Percentiles rank a stretch among this genome's conserved stretches.
Conservation (phyloP, 768 basidiomycete genomes). For the Polyporus arcularius region DNA sequence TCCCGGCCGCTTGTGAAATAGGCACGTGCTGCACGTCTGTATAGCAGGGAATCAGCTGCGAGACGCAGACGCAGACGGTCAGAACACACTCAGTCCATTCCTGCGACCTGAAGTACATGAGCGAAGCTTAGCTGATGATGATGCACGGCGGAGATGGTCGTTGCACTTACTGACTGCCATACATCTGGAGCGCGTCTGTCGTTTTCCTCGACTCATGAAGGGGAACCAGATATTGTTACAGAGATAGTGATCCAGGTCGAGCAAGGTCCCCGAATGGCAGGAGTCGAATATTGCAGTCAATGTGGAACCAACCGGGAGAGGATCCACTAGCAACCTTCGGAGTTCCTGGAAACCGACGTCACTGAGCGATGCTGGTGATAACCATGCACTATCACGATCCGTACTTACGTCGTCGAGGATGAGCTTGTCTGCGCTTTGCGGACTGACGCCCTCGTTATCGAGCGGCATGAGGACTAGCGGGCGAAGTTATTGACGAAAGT, state of each 20-base stretch:
- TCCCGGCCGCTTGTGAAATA: too few species aligned
- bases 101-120: neutral
- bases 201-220: conserved; percentile 20
- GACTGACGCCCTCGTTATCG: conserved; percentile 1
- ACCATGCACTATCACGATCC: too few species aligned
- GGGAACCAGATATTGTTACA: conserved; percentile 27
- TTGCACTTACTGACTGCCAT: conserved; percentile 11
- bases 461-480: conserved; percentile 16
- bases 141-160: too few species aligned
- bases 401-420: conserved; percentile 29
- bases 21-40: too few species aligned
- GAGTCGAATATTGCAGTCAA: conserved; percentile 27
- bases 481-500: too few species aligned
- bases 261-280: conserved; percentile 28
- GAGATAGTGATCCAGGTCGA: conserved; percentile 26
- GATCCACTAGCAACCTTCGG: conserved; percentile 14
- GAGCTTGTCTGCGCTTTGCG: neutral
- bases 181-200: conserved; percentile 12
- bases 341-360: conserved; percentile 15
- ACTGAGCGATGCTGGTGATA: neutral
- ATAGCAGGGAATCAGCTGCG: too few species aligned
- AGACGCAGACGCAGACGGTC: too few species aligned
- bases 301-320: conserved; percentile 19
- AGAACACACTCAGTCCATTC: neutral
- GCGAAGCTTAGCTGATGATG: too few species aligned